Conservation (phyloP, 805 yeast genomes). For the Torulaspora gathmanii region DNA sequence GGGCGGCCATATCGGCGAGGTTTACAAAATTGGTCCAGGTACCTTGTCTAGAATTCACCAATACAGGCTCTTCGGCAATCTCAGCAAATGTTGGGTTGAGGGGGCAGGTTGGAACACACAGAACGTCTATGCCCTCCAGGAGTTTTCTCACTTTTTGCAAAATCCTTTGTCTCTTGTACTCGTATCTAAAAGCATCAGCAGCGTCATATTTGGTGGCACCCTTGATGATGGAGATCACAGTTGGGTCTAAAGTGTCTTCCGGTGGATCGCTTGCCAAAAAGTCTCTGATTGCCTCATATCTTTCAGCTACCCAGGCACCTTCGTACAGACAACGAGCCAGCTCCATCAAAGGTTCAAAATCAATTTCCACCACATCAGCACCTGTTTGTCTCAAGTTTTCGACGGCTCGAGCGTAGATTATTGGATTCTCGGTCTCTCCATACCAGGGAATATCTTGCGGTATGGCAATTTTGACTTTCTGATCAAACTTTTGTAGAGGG, state of each 20-base stretch:
- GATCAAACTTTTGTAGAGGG: constrained; percentile 56
- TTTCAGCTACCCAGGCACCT: constrained; percentile 98
- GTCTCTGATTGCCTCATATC: constrained; percentile 77
- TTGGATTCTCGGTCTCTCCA: constrained; percentile 75
- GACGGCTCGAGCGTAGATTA: constrained; percentile 59
- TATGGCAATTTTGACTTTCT: constrained; percentile 64
- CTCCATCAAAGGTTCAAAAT: constrained; percentile 71
- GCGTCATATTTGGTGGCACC: constrained; percentile 78
- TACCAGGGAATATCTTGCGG: constrained; percentile 74
- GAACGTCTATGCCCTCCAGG: constrained; percentile 61
- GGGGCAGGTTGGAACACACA: constrained; percentile 92
- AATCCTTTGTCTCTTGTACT: constrained; percentile 80
- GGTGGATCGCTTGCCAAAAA: constrained; percentile 71
- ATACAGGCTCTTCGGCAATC: constrained; percentile 70
- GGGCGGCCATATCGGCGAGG: constrained; percentile 86
- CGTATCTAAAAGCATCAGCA: constrained; percentile 76
- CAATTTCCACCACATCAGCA: constrained; percentile 56
- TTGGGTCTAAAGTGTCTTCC: constrained; percentile 69
- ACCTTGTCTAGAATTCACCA: constrained; percentile 85
- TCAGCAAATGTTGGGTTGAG: constrained; percentile 78
- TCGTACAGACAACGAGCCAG: constrained; percentile 87
- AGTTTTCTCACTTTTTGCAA: constrained; percentile 56
- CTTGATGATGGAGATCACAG: constrained; percentile 68
- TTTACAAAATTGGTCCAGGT: constrained; percentile 98
- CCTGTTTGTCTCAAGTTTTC: constrained; percentile 48